Conservation (phyloP, 2,329 filamentous ascomycete species). For the Grosmannia penicillata region DNA sequence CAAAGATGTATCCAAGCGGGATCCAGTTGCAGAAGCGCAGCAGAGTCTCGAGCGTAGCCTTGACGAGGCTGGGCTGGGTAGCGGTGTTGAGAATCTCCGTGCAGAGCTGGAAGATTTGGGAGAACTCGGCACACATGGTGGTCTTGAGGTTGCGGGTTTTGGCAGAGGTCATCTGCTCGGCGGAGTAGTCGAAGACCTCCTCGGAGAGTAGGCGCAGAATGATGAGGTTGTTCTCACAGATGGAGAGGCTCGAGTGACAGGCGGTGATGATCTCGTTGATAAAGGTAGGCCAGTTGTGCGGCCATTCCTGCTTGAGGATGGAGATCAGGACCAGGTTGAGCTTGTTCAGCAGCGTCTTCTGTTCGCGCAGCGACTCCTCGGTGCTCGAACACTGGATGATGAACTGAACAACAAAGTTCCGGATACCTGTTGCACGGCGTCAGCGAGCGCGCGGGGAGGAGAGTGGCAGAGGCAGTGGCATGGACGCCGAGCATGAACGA, state of each 20-base stretch:
- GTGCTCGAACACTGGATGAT: constrained; percentile 88
- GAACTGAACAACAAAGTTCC: constrained; percentile 97
- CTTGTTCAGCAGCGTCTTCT: constrained; percentile 92
- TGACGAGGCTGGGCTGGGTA: constrained; percentile 71
- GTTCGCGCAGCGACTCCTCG: constrained; percentile 70
- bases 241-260: constrained; percentile 86
- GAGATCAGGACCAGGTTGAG: constrained; percentile 95
- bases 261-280: constrained; percentile 99
- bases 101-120: constrained; percentile 94
- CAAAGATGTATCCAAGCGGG: constrained; percentile 94
- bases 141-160: constrained; percentile 96
- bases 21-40: constrained; percentile 99
- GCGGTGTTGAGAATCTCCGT: constrained; percentile 88
- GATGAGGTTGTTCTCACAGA: constrained; percentile 99
- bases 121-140: constrained; percentile 98
- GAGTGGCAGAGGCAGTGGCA: constrained; percentile 1
- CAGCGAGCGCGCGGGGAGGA: background rate
- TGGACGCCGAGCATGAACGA: constrained; percentile 13
- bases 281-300: constrained; percentile 98
- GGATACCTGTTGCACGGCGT: constrained; percentile 65
- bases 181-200: constrained; percentile 97
- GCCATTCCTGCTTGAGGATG: constrained; percentile 98
- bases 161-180: constrained; percentile 96
- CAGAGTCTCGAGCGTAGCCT: constrained; percentile 91
- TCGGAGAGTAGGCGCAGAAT: constrained; percentile 91